Evolutionary conservation across 768 basidiomycete genomes (phyloP), one percentile per base, ranked within the genome.

Genomic region (Collybia sp.): DNA sequence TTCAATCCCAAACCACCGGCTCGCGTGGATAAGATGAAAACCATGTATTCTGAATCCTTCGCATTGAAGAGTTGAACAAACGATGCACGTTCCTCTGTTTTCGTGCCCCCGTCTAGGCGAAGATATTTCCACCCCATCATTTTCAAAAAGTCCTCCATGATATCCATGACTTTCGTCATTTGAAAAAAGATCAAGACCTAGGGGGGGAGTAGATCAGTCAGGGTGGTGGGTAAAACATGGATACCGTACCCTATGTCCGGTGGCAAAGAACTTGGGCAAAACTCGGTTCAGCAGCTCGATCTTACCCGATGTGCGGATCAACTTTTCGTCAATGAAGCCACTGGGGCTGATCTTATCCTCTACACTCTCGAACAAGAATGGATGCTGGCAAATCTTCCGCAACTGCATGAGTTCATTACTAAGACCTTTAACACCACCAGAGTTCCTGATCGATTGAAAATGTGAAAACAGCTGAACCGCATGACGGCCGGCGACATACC

Each of bases 141-240:
- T 61, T 87, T 89, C 58, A 96, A 67, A 58, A 93, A 97, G 58
- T 97, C 94, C 57, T 92, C 91, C 82, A 95, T 92, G 61, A 96
- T 93, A 52, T 95, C 91, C 94, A 98, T 96, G 56, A 97, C 92
- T 59, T 93, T 90, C 12, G 94, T 97, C 96, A 98, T 97, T 68
- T 99, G 96, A 84, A 98, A 98, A 82, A 99, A 98, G 56, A 99
- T 97, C 46, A 99, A 82, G 39, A 95, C 91, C 88, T 93, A 52
- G 41, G 37, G 46, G 44, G 41, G 37, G 46, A 45, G n/a, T 42
- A 49, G 36, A 44, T 36, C 15, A 35, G 43, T 45, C 44, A 37
- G n/a, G 36, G 18, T 6, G 17, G 37, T 16, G 30, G 19, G 5
- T 44, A 34, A 12, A 12, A 12, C n/a, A 36, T 35, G 17, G 43